Evolutionary conservation across 352 stramenopile species (phyloP).

Genomic region (Pythium apleroticum): DNA sequence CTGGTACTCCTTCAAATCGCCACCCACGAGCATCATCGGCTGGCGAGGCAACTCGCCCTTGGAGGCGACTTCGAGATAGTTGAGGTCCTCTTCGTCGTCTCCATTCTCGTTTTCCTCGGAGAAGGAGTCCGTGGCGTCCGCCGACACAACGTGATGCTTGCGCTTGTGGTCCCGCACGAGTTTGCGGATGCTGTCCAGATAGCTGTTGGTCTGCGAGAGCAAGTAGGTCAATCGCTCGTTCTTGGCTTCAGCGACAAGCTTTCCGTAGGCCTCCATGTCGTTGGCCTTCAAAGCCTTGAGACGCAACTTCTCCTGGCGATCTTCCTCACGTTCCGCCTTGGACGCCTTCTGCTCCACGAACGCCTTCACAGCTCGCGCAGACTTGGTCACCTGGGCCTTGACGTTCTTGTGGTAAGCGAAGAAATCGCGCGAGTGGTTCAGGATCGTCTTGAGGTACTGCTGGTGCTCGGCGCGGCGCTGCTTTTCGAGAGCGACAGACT

Average conservation of each 20-base stretch:
- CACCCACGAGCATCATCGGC: conserved; percentile 95
- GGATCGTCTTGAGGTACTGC: conserved; percentile 74
- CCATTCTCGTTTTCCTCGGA: conserved; percentile 24
- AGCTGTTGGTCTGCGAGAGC: conserved; percentile 95
- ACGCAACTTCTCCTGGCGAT: conserved; percentile 85
- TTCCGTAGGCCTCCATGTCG: conserved; percentile 97
- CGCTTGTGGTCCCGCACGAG: conserved; percentile 90
- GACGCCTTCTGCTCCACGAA: conserved; percentile 76
- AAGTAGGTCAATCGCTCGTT: conserved; percentile 97
- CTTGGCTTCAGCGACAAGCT: conserved; percentile 96
- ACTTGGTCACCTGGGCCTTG: conserved; percentile 70
- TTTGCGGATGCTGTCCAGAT: conserved; percentile 95
- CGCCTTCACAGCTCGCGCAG: conserved; percentile 64
- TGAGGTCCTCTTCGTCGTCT: conserved; percentile 74
- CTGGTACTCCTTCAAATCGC: conserved; percentile 98
- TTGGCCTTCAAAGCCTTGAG: conserved; percentile 92
- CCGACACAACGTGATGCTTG: conserved; percentile 54
- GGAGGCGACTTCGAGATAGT: conserved; percentile 83
- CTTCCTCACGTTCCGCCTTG: conserved; percentile 83
- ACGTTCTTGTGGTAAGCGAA: conserved; percentile 87
- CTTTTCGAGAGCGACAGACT: conserved; percentile 82
- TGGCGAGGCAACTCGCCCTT: conserved; percentile 89
- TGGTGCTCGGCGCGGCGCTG: conserved; percentile 75
- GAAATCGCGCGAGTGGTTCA: conserved; percentile 86
- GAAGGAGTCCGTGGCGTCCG: conserved; percentile 17